A percentile compares a stretch with the other conserved stretches of the same genome.
Evolutionary conservation across 2,329 filamentous ascomycete genomes (phyloP).

Genomic region (Diaporthe sp.): DNA sequence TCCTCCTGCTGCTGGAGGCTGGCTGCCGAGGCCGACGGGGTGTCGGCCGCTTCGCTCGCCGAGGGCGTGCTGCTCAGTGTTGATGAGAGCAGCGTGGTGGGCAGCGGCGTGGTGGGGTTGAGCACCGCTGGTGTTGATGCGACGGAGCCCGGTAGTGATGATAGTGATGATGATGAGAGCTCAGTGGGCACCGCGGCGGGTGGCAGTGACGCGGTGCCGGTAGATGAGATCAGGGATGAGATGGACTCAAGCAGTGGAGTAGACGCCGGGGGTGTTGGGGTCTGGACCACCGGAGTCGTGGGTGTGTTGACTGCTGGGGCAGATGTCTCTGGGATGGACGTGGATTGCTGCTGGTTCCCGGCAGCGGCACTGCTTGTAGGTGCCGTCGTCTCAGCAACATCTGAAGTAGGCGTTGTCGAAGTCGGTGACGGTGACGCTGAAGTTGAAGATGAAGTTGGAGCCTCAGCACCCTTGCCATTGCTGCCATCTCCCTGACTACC

Average conservation of each 20-base stretch:
- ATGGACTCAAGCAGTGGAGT: constrained; percentile 35
- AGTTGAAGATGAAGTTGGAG: not conserved
- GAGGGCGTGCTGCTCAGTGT: not conserved
- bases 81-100: constrained; percentile 30
- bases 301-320: constrained; percentile 1
- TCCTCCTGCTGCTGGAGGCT: constrained; percentile 17
- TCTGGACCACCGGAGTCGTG: not conserved
- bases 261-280: not conserved
- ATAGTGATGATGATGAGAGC: not conserved
- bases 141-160: not conserved
- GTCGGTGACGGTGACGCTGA: constrained; percentile 1
- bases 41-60: not conserved
- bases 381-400: not conserved
- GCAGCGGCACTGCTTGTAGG: not conserved
- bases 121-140: not conserved
- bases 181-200: not conserved
- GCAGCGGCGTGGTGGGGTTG: not conserved
- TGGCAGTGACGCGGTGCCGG: constrained; percentile 18
- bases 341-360: not conserved
- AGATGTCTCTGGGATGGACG: not conserved
- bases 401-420: not conserved
- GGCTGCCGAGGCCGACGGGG: not conserved
- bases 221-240: constrained; percentile 36
- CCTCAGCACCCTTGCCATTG: not conserved
- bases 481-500: not conserved